These are phyloP conservation scores for Guadua angustifolia DNA, from an alignment of 176 grass and related monocot genomes.

Conservation along the genomic window DNA sequence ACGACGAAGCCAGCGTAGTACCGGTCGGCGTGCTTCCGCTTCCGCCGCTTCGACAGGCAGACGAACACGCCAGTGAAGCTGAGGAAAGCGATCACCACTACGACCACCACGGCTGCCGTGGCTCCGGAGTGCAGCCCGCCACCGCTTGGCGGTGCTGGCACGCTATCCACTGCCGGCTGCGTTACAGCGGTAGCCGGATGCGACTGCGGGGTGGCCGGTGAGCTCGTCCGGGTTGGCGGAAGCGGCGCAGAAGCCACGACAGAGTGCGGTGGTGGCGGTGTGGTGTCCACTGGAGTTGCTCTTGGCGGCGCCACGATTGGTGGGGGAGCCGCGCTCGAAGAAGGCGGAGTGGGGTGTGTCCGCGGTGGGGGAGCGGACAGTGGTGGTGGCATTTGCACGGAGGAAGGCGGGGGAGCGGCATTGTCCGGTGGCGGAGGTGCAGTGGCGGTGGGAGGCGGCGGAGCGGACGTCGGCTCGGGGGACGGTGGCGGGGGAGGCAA, in stretches of 20 bases:
- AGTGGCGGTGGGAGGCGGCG: constrained; percentile 13
- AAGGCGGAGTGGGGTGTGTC: constrained; percentile 19
- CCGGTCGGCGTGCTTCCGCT: constrained; percentile 46
- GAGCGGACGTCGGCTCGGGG: constrained; percentile 16
- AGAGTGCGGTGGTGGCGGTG: neutral
- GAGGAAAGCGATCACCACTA: constrained; percentile 53
- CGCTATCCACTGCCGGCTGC: constrained; percentile 9
- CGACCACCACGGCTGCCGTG: constrained; percentile 46
- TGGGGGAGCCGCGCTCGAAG: constrained; percentile 23
- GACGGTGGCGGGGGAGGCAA: constrained; percentile 33
- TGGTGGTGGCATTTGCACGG: neutral
- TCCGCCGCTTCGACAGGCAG: constrained; percentile 59
- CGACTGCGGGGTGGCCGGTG: neutral
- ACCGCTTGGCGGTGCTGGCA: neutral
- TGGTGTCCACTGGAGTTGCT: neutral
- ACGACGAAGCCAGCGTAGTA: constrained; percentile 64
- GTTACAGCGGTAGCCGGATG: constrained; percentile 5
- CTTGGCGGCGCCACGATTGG: neutral
- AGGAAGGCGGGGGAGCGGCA: constrained; percentile 15
- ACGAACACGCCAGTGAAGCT: constrained; percentile 48
- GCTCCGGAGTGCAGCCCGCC: constrained; percentile 57
- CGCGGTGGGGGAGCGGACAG: constrained; percentile 11
- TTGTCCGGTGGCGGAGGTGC: constrained; percentile 45
- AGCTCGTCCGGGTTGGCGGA: neutral
- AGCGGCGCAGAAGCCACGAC: constrained; percentile 16